Conservation (phyloP, 1,284 basidiomycete species). For the Moesziomyces antarcticus region DNA sequence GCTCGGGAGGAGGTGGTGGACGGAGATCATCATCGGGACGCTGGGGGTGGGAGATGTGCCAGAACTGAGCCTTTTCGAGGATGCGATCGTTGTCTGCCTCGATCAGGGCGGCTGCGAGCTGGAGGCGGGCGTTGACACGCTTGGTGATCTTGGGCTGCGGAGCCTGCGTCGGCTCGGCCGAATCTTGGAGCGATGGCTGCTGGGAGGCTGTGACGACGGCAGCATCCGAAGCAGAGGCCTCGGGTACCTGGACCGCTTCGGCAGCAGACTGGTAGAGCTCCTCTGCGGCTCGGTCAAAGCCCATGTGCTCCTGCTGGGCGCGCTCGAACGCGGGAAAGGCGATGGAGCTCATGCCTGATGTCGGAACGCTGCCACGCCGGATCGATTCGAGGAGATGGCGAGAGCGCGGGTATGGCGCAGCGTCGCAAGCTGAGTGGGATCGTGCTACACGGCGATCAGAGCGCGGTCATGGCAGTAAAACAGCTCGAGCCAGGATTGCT, state of each 20-base stretch:
- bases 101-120: constrained; percentile 65
- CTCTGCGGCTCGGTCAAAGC: constrained; percentile 23
- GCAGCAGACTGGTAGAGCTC: constrained; percentile 33
- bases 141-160: constrained; percentile 48
- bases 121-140: constrained; percentile 56
- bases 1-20: constrained; percentile 52
- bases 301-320: constrained; percentile 45
- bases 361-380: no score
- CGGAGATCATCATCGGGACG: constrained; percentile 18
- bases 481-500: no score
- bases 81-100: constrained; percentile 66
- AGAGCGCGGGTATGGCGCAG: not conserved
- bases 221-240: constrained; percentile 6
- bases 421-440: not conserved
- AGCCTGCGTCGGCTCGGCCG: constrained; percentile 7
- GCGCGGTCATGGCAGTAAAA: not conserved
- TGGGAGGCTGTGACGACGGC: not conserved
- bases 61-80: constrained; percentile 43
- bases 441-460: not conserved
- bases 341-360: constrained; percentile 28
- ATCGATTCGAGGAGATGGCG: not conserved
- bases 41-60: constrained; percentile 40
- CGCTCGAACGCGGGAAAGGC: constrained; percentile 41
- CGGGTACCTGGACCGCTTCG: constrained; percentile 13
- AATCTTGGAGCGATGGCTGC: constrained; percentile 3